Evolutionary conservation across 139 green algal species (phyloP), one percentile per base, ranked within the genome.

Genomic region (Nannochloris sp.): DNA sequence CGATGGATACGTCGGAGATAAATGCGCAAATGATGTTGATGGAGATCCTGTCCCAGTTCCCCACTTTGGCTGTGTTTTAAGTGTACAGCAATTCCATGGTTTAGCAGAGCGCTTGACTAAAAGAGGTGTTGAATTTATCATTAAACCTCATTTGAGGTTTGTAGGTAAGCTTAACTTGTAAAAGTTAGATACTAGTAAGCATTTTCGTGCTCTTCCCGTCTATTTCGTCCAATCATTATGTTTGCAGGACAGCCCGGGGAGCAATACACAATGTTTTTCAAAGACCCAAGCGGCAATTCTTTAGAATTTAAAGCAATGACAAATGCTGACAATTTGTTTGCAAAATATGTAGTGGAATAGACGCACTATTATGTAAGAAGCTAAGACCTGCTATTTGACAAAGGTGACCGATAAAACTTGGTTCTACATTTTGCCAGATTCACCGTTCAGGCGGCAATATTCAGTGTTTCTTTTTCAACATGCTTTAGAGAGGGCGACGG

Each of bases 241-340:
- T 19, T 19, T 64, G 47, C 67, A 83, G 76, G 72, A 19, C 54
- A 75, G 57, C 69, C 80, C 8, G 77, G 80, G 1, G 69, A 78
- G 64, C 89, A 95, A 76, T 88, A 68, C 77, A 94, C 87, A 19
- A 93, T 93, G 85, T 96, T 96, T 61, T 89, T 95, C 69, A 77
- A 78, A 36, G 89, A 96, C 62, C 83, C 77, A 38, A 79, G 48
- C 10, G 87, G 87, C 10, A 96, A 96, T 69, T 67, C 81, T 1
- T 75, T 96, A 27, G 90, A 97, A 76, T 97, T 97, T 75, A 97
- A 96, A 76, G 86, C 89, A 6, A 93, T 97, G 86, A 91, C 77
- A 0, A 84, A 84, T 8, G 85, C 90, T 0, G 75, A 82, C 2
- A 97, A 97, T 67, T 70, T 97, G 2, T 97, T 97, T 69, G 83